These are phyloP conservation scores for Cylindrotheca closterium DNA, from an alignment of 108 stramenopile species.

Conservation along the genomic window DNA sequence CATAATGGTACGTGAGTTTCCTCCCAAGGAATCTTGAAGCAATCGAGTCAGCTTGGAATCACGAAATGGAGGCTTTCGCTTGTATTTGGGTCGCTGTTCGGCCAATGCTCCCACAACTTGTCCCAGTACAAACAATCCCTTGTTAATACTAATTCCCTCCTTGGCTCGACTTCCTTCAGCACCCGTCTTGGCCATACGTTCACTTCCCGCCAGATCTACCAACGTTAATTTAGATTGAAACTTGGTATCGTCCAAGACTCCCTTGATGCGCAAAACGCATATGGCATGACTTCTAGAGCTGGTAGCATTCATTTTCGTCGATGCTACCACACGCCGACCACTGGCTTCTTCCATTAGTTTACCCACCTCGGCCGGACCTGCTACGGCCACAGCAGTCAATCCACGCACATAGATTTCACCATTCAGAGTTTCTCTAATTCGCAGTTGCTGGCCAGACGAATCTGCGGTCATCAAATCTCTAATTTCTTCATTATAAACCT, in stretches of 20 bases:
- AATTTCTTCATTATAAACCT: slow-evolving; percentile 99
- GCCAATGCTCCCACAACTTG: slow-evolving; percentile 90
- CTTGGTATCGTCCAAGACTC: slow-evolving; percentile 41
- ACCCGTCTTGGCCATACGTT: slow-evolving; percentile 95
- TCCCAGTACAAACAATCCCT: slow-evolving; percentile 83
- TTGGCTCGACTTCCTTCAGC: slow-evolving; percentile 91
- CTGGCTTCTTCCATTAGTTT: slow-evolving; percentile 62
- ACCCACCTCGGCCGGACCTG: slow-evolving; percentile 47
- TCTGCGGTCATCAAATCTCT: slow-evolving; percentile 58
- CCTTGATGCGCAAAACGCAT: slow-evolving; percentile 80
- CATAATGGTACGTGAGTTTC: slow-evolving; percentile 93
- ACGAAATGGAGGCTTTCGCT: slow-evolving; percentile 69
- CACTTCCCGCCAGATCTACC: slow-evolving; percentile 97
- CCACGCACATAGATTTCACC: slow-evolving; percentile 74
- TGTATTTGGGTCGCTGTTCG: slow-evolving; percentile 40
- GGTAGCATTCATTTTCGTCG: slow-evolving; percentile 89
- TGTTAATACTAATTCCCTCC: slow-evolving; percentile 93
- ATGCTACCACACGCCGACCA: slow-evolving; percentile 61
- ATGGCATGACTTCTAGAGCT: slow-evolving; percentile 91
- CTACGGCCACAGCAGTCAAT: slow-evolving; percentile 47
- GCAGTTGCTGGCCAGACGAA: slow-evolving; percentile 24
- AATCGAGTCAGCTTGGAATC: slow-evolving; percentile 93
- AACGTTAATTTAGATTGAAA: slow-evolving; percentile 93
- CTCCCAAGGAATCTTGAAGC: slow-evolving; percentile 90
- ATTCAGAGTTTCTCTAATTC: slow-evolving; percentile 40